phyloP scores from a whole-genome alignment of 192 early-diverging fungal genomes.

The Coemansia guatemalensis region DNA sequence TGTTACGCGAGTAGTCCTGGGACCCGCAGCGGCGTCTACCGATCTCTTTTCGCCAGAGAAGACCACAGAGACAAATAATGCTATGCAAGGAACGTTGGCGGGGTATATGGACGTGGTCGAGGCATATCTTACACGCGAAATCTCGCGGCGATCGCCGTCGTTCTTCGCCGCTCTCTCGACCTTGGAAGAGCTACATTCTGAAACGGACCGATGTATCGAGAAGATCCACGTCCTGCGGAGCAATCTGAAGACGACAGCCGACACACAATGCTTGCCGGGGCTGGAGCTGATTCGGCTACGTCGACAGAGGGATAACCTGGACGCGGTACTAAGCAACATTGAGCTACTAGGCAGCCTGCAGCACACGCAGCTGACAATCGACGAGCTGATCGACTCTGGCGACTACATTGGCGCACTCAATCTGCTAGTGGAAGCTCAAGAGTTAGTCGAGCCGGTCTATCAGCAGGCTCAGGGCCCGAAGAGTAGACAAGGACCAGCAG shows the following conservation, averaged over 20 bases:
- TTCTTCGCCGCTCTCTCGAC: constrained; percentile 96
- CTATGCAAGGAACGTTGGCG: constrained; percentile 88
- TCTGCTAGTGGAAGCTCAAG: constrained; percentile 80
- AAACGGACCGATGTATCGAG: constrained; percentile 85
- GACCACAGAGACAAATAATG: constrained; percentile 61
- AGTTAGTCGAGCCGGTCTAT: constrained; percentile 39
- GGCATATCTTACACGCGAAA: constrained; percentile 91
- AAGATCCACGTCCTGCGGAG: constrained; percentile 81
- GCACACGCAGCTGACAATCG: constrained; percentile 81
- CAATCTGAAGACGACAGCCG: constrained; percentile 63
- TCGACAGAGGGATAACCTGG: constrained; percentile 71
- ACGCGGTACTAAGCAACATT: constrained; percentile 65
- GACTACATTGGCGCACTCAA: constrained; percentile 90
- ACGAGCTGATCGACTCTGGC: constrained; percentile 73
- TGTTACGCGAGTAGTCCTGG: constrained; percentile 70
- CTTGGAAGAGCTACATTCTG: constrained; percentile 87
- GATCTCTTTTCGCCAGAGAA: constrained; percentile 47
- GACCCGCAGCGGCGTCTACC: constrained; percentile 54
- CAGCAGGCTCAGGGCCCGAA: neutral
- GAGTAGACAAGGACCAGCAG: neutral
- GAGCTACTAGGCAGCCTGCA: constrained; percentile 72
- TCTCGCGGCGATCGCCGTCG: constrained; percentile 87
- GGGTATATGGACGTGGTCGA: constrained; percentile 93
- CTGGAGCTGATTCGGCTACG: constrained; percentile 82
- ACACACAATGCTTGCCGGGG: constrained; percentile 71